These are phyloP conservation scores for Phylloporus arenicola DNA, from an alignment of 768 basidiomycete species.

Conservation along the genomic window DNA sequence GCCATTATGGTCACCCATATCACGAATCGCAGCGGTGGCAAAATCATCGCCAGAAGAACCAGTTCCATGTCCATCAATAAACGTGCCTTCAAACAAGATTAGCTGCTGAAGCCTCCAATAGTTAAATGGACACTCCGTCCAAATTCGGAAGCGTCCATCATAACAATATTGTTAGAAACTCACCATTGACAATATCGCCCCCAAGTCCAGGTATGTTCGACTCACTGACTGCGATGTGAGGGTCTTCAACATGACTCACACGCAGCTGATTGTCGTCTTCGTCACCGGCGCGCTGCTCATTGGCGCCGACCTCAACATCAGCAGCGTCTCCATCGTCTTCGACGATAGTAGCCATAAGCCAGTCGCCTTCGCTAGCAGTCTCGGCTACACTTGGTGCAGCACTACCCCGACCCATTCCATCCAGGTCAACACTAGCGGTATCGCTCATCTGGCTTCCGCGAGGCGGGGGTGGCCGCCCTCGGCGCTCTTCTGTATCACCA, in stretches of 20 bases:
- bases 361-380: conserved; percentile 70
- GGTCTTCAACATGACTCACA: conserved; percentile 38
- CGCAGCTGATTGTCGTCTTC: conserved; percentile 44
- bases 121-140: conserved; percentile 37
- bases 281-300: conserved; percentile 40
- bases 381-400: conserved; percentile 62
- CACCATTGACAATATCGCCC: conserved; percentile 43
- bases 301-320: conserved; percentile 54
- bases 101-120: conserved; percentile 49
- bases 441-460: conserved; percentile 44
- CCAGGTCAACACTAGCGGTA: conserved; percentile 49
- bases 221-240: conserved; percentile 32
- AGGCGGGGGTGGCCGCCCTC: conserved; percentile 60
- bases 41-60: conserved; percentile 29
- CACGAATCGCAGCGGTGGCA: conserved; percentile 12
- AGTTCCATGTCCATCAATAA: conserved; percentile 34
- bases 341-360: conserved; percentile 85
- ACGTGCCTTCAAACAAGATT: conserved; percentile 42
- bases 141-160: conserved; percentile 44
- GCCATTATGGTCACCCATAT: conserved; percentile 12
- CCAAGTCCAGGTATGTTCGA: conserved; percentile 30
- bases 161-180: conserved; percentile 37
- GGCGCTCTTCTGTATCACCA: conserved; percentile 69
- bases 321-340: conserved; percentile 59
- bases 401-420: conserved; percentile 54